phyloP scores from a whole-genome alignment of 805 yeast species.

The Candida silvatica region DNA sequence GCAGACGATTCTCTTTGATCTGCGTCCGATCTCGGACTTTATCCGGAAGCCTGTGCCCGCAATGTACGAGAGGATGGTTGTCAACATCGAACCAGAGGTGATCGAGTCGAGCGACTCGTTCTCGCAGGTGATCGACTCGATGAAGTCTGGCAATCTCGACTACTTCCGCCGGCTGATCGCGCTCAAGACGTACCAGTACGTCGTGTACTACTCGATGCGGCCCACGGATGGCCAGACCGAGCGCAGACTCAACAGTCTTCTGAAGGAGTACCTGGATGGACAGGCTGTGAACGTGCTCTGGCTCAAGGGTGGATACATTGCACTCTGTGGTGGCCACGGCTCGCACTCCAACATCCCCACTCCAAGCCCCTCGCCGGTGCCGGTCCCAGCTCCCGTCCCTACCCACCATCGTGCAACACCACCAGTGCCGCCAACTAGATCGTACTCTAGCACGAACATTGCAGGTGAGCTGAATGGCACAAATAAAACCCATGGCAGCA shows the following conservation, averaged over 20 bases:
- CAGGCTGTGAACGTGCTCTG: not conserved
- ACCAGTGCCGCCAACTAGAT: not conserved
- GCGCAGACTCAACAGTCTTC: slow-evolving; percentile 11
- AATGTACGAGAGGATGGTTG: slow-evolving; percentile 10
- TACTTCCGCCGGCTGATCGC: slow-evolving; percentile 22
- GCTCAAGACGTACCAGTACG: slow-evolving; percentile 19
- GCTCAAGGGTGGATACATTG: slow-evolving; percentile 1
- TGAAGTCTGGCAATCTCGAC: slow-evolving; percentile 25
- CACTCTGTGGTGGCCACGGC: not conserved
- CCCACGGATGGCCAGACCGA: slow-evolving; percentile 24
- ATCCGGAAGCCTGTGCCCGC: slow-evolving; percentile 17
- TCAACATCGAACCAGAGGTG: slow-evolving; percentile 32
- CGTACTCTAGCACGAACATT: not conserved
- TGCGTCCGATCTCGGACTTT: slow-evolving; percentile 27
- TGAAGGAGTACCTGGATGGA: not conserved
- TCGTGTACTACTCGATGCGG: slow-evolving; percentile 27
- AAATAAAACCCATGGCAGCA: not conserved
- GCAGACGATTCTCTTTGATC: slow-evolving; percentile 28
- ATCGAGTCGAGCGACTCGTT: slow-evolving; percentile 10
- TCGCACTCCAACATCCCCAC: not conserved
- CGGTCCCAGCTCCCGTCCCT: too few relatives aligned
- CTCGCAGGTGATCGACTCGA: slow-evolving; percentile 11
- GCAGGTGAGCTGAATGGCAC: not conserved
- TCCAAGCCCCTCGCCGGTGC: not conserved
- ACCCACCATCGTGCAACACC: not conserved